Base-by-base conservation (phyloP, 176 grass and related monocot species). In the Phoenix roebelenii region DNA sequence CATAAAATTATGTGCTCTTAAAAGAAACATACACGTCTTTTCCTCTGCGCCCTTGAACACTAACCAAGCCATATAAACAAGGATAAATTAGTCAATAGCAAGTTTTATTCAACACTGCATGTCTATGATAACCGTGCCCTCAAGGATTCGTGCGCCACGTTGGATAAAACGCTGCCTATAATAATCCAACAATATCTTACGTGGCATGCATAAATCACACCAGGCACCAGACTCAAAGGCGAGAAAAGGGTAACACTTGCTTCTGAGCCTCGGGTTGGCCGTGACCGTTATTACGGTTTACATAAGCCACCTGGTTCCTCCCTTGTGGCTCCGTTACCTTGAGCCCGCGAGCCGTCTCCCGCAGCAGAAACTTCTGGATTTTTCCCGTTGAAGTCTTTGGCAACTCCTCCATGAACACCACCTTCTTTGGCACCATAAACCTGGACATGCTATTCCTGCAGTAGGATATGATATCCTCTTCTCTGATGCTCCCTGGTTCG, bases 401-500 rank as follows among this genome's bases (percentile, higher is more conserved):
- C 69, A 89, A 54, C 69, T 84, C 81, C 18, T 78, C 48, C 18
- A 81, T 22, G 74, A 84, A 84, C 48, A 89, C 81, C 23, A 89
- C 85, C 63, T 81, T 80, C 77, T 65, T 74, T 0, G 80, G 85
- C 18, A 81, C 85, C 85, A 84, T 84, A 77, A 66, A 89, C 39
- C 56, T 63, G 6, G 85, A 63, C 44, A 89, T 60, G 61, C 25
- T 77, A 32, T 61, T 58, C 69, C 77, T 71, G 57, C 85, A 89
- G 60, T 84, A 83, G 7, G 59, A 49, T 2, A 84, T 62, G 7
- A 89, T 59, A 55, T 84, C 85, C 30, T 77, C 69, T 52, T 84
- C 85, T 20, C 26, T 57, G 15, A 89, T 68, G 9, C 1, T 20
- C 12, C 67, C 72, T 7, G 24, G 18, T 7, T 12, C 59, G 50